A percentile compares a stretch with the other conserved stretches of the same genome.
Evolutionary conservation across 192 early-diverging fungal genomes (phyloP).

Genomic region (Kickxella alabastrina): DNA sequence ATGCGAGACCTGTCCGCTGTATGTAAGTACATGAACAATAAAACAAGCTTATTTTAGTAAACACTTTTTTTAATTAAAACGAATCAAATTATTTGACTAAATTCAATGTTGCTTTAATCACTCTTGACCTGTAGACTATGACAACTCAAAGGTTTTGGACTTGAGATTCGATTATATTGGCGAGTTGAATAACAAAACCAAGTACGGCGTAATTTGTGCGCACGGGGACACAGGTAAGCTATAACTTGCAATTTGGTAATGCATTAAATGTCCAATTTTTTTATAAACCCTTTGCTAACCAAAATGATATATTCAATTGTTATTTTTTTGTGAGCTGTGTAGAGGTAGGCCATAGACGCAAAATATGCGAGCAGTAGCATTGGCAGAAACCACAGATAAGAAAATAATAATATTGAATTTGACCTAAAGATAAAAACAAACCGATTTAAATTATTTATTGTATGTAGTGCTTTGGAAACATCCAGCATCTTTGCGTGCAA

Average conservation of each 20-base stretch:
- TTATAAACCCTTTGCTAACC: too few relatives aligned
- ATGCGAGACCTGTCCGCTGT: slow-evolving; percentile 47
- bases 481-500: slow-evolving; percentile 50
- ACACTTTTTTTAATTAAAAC: neutral
- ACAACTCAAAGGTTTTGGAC: slow-evolving; percentile 23
- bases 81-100: neutral
- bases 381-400: neutral
- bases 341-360: too few relatives aligned
- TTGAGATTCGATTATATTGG: slow-evolving; percentile 43
- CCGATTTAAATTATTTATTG: neutral
- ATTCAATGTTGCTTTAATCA: neutral
- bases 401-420: neutral
- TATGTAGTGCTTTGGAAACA: slow-evolving; percentile 45
- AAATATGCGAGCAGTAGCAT: too few relatives aligned
- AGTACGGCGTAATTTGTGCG: slow-evolving; percentile 31
- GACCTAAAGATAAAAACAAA: neutral
- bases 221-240: slow-evolving; percentile 42
- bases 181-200: slow-evolving; percentile 13
- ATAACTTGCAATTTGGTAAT: neutral
- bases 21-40: slow-evolving; percentile 25
- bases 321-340: neutral
- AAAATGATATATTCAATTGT: neutral
- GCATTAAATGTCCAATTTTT: too few relatives aligned
- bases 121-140: slow-evolving; percentile 35
- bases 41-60: neutral